Evolutionary conservation across 2,329 filamentous ascomycete species (phyloP), one percentile per base, ranked within the genome.

Genomic region (Pseudocercospora musae): DNA sequence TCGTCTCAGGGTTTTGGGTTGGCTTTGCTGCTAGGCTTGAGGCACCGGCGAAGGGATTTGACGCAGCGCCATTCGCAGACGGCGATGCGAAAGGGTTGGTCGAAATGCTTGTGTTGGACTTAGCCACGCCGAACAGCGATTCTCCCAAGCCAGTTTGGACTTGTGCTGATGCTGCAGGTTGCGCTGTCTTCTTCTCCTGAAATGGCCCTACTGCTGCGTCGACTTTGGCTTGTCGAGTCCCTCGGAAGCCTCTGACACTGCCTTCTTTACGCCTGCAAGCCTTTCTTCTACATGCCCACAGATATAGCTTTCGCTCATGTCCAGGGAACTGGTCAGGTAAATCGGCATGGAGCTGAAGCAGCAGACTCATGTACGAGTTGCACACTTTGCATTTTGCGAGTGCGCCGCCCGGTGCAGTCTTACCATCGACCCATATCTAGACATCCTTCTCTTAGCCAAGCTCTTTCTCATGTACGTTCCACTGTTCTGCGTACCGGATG

Each of bases 301-400:
- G 82, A 73, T 97, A 98, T 18, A 99, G 75, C 65, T 94, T 86
- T 69, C 95, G 84, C 72, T 97, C 92, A 77, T 98, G 91, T 60
- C 88, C 87, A 1, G 92, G 90, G 72, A 96, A 97, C 54, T 87
- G 84, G 59, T 94, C 89, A 13, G 92, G 93, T 3, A 98, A 83
- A 74, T 97, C 92, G 71, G 87, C 93, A 77, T 99, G 92, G 27
- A 99, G 84, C 77, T 99, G 92, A 52, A 99, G 84, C 2, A 99
- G 85, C 10, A 98, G 83, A 1, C 87, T 88, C 86, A 97, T 92
- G 57, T 91, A 78, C 57, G 87, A 85, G 68, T 92, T 90, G 85
- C 95, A 99, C 68, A 90, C 84, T 77, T 90, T 92, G 81, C 95
- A 99, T 77, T 88, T 89, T 21, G 90, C 92, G 9, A 96, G 83